Base-by-base conservation (phyloP, 306 rosid species). In the Glycine soja region DNA sequence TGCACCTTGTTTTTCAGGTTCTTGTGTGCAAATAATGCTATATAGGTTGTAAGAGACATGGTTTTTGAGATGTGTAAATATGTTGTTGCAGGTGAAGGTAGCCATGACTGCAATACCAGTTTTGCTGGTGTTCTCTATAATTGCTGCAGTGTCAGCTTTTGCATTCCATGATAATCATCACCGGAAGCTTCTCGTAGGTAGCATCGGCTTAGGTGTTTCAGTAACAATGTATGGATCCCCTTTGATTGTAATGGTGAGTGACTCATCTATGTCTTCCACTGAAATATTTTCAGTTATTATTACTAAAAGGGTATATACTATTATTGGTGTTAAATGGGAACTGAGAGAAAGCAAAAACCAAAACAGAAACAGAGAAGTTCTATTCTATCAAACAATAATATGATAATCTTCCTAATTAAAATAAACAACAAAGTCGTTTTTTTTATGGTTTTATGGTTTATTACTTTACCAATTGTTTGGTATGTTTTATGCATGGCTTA, bases 201-300 rank as follows among this genome's bases (percentile, higher is more conserved):
- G 89, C 82, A 7, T 91, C 0, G 97, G 93, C 6, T 76, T 94
- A 2, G 81, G 65, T 65, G 90, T 87, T 71, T 65, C 97, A 10
- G 69, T 87, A 3, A 79, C 88, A 57, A 87, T 92, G 93, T 94
- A 94, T 7, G 93, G 81, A 3, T 85, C 98, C 80, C 98, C 98
- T 14, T 85, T 94, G 6, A 85, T 91, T 69, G 93, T 56, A 3
- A 83, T 92, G 94, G 98, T 94, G 67, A 91, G 90, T 83, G 47
- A 64, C 6, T 38, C 34, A 24, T 24, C 30, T 24, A 24, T 24
- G 11, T 71, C 52, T 43, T 73, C 57, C 12, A 47, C 56, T 47
- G 32, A 16, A 43, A 64, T 38, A 24, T 24, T 24, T 70, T 72
- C 11, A 38, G 11, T 38, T 11, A 5, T 24, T 24, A 24, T 38